phyloP scores from a whole-genome alignment of 2,329 filamentous ascomycete species.

The Hypoxylon sp. region DNA sequence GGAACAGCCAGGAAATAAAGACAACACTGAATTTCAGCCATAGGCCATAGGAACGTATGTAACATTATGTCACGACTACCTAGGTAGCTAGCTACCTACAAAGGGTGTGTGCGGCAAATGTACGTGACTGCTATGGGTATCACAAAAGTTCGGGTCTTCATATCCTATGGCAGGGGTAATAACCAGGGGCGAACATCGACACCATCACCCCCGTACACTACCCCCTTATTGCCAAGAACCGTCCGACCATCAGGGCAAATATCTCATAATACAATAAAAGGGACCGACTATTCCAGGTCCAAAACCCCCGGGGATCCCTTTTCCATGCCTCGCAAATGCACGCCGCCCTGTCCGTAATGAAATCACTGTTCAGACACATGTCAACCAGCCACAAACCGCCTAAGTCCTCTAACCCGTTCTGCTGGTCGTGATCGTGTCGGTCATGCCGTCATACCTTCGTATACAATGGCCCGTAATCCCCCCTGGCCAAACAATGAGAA shows the following conservation, averaged over 20 bases:
- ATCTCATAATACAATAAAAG: constrained; percentile 5
- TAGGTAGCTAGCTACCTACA: background rate
- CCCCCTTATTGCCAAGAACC: background rate
- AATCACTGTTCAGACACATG: constrained; percentile 39
- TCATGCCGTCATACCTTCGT: constrained; percentile 44
- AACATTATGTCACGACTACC: background rate
- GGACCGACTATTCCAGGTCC: constrained; percentile 23
- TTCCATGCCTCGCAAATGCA: constrained; percentile 29
- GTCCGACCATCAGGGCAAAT: background rate
- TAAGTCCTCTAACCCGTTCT: constrained; percentile 27
- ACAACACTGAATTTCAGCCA: background rate
- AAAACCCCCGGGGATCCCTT: constrained; percentile 8
- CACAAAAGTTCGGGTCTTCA: background rate
- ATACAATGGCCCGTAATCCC: constrained; percentile 17
- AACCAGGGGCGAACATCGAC: background rate
- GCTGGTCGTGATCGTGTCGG: constrained; percentile 44
- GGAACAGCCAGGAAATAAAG: background rate
- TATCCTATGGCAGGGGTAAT: constrained; percentile 17
- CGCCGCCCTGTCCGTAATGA: constrained; percentile 14
- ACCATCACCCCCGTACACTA: background rate
- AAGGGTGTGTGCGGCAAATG: background rate
- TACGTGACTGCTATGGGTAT: constrained; percentile 19
- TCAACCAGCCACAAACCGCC: constrained; percentile 24
- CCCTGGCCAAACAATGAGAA: constrained; percentile 33
- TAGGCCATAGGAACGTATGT: background rate